These are phyloP conservation scores for Cyclotella baltica DNA, from an alignment of 108 stramenopile species.

Conservation along the genomic window DNA sequence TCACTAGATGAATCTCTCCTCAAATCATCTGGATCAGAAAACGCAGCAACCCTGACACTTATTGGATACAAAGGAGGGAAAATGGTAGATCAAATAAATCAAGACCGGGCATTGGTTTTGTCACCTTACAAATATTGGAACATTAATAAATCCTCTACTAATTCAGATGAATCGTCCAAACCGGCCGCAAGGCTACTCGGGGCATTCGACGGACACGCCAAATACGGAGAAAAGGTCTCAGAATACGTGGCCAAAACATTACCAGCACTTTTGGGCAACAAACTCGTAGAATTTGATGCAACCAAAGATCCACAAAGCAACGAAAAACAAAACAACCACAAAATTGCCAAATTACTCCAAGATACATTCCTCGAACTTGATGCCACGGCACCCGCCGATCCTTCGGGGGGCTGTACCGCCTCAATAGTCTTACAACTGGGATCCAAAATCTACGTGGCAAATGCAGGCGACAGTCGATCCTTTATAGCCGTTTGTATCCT, in stretches of 20 bases:
- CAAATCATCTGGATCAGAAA: slow-evolving; percentile 49
- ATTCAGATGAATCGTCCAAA: neutral
- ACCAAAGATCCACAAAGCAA: slow-evolving; percentile 15
- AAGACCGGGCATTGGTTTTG: slow-evolving; percentile 66
- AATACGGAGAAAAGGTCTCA: slow-evolving; percentile 73
- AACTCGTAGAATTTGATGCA: slow-evolving; percentile 13
- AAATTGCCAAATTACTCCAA: slow-evolving; percentile 51
- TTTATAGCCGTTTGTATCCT: slow-evolving; percentile 75
- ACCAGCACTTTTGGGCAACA: slow-evolving; percentile 60
- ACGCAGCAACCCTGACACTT: slow-evolving; percentile 61
- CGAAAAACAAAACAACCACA: slow-evolving; percentile 28
- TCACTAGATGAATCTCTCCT: slow-evolving; percentile 9
- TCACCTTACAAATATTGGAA: slow-evolving; percentile 45
- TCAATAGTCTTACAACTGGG: slow-evolving; percentile 70
- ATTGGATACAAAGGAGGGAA: slow-evolving; percentile 71
- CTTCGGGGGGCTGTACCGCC: slow-evolving; percentile 79
- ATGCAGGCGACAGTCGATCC: slow-evolving; percentile 81
- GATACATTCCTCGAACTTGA: slow-evolving; percentile 83
- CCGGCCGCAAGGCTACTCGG: slow-evolving; percentile 63
- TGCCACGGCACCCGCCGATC: slow-evolving; percentile 63
- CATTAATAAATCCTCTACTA: slow-evolving; percentile 28
- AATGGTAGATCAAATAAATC: slow-evolving; percentile 65
- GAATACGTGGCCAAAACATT: slow-evolving; percentile 68
- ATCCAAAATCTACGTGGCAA: slow-evolving; percentile 75
- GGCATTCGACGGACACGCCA: slow-evolving; percentile 88